Conservation (phyloP, 2,329 filamentous ascomycete species). For the Ampelomyces quisqualis region DNA sequence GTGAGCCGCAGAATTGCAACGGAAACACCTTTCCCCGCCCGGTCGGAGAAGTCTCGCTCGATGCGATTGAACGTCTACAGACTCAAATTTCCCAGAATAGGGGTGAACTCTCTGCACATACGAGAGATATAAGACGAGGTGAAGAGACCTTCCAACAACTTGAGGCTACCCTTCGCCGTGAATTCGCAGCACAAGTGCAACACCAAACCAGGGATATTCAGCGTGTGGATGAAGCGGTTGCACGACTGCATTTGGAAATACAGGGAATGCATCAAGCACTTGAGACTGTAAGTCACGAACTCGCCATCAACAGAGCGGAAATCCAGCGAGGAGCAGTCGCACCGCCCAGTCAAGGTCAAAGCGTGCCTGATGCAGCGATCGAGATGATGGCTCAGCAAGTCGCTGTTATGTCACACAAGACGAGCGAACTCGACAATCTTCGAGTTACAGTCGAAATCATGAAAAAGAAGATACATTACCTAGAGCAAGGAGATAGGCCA, state of each 20-base stretch:
- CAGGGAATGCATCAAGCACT: slow-evolving; percentile 41
- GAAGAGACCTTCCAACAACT: slow-evolving; percentile 29
- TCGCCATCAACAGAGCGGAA: slow-evolving; percentile 24
- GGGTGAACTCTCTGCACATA: slow-evolving; percentile 36
- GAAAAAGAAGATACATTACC: slow-evolving; percentile 48
- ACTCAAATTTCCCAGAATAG: slow-evolving; percentile 53
- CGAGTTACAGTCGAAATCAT: slow-evolving; percentile 52
- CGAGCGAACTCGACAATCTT: slow-evolving; percentile 50
- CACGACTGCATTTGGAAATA: slow-evolving; percentile 46
- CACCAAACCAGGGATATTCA: slow-evolving; percentile 38
- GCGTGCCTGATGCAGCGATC: slow-evolving; percentile 43
- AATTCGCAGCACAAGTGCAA: slow-evolving; percentile 35
- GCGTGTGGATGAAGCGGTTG: slow-evolving; percentile 45
- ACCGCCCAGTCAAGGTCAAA: slow-evolving; percentile 7
- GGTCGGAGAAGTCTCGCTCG: slow-evolving; percentile 36
- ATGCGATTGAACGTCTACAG: slow-evolving; percentile 49
- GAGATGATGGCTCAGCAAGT: slow-evolving; percentile 50
- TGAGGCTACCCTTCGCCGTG: slow-evolving; percentile 44
- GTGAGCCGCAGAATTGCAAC: slow-evolving; percentile 22
- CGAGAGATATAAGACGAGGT: slow-evolving; percentile 32
- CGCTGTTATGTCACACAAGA: slow-evolving; percentile 44
- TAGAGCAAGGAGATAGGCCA: slow-evolving; percentile 35
- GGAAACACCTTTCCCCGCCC: slow-evolving; percentile 34
- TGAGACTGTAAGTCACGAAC: slow-evolving; percentile 42
- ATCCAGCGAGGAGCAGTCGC: slow-evolving; percentile 6